Conservation (phyloP, 208 protist species). For the Leishmania gerbilli region DNA sequence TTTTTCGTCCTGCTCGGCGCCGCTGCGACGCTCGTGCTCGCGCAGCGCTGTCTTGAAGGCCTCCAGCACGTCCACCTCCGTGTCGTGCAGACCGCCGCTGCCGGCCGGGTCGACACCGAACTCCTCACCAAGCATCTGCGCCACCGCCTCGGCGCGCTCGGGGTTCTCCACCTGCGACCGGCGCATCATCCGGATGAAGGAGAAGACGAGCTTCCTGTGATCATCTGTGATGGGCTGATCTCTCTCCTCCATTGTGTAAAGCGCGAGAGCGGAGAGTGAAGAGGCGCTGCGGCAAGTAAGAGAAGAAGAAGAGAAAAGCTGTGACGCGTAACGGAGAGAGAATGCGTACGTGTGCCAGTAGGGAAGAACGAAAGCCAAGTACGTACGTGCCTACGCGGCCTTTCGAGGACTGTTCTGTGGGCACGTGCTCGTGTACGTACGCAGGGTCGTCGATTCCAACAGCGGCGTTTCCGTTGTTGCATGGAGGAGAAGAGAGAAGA, state of each 20-base stretch:
- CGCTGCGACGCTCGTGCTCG: conserved; percentile 43
- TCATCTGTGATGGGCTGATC: conserved; percentile 61
- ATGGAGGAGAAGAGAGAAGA: not conserved
- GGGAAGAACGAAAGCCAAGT: not conserved
- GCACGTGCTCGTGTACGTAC: not conserved
- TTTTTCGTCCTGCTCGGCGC: conserved; percentile 83
- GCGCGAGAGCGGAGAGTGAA: not conserved
- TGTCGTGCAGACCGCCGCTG: conserved; percentile 68
- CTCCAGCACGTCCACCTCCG: conserved; percentile 62
- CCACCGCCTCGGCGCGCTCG: conserved; percentile 50
- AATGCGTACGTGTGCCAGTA: not conserved
- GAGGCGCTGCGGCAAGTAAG: not conserved
- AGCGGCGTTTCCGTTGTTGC: not conserved
- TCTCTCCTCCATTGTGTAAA: conserved; percentile 31
- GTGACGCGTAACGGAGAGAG: not conserved
- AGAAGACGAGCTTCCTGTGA: conserved; percentile 86
- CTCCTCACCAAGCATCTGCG: conserved; percentile 68
- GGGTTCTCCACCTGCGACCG: conserved; percentile 36
- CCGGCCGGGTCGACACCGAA: conserved; percentile 81
- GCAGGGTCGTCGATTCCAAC: not conserved
- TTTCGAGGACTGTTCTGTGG: not conserved
- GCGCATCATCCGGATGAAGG: conserved; percentile 82
- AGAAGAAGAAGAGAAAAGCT: not conserved
- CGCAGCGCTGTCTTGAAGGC: conserved; percentile 57
- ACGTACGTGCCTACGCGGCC: not conserved